Evolutionary conservation across 768 basidiomycete genomes (phyloP).

Genomic region (Lentinula lateritia): DNA sequence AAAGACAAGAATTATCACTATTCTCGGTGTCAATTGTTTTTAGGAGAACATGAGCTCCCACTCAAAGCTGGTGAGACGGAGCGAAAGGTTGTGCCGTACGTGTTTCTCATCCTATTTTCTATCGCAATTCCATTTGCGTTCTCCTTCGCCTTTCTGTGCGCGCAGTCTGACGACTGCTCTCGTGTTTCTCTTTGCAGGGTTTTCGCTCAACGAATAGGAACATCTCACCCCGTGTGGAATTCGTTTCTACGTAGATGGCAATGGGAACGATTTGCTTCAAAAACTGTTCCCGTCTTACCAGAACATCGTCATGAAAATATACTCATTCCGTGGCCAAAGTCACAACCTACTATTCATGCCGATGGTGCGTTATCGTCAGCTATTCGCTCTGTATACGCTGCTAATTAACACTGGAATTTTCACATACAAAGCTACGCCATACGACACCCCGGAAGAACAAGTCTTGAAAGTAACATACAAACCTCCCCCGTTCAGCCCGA

Average conservation of each 20-base stretch:
- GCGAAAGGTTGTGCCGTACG: slow-evolving; percentile 42
- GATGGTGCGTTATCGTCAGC: slow-evolving; percentile 11
- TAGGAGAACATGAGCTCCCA: slow-evolving; percentile 62
- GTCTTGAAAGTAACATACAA: slow-evolving; percentile 69
- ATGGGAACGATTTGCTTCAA: slow-evolving; percentile 70
- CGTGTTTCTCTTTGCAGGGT: slow-evolving; percentile 41
- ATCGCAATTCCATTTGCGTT: too few relatives aligned
- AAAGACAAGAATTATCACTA: slow-evolving; percentile 60
- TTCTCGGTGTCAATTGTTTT: slow-evolving; percentile 72
- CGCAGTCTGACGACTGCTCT: not conserved
- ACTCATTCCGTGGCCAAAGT: slow-evolving; percentile 68
- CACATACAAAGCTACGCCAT: slow-evolving; percentile 38
- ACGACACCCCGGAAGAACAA: slow-evolving; percentile 59
- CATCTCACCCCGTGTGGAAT: slow-evolving; percentile 56
- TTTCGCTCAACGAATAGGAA: slow-evolving; percentile 69
- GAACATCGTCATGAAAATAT: slow-evolving; percentile 33
- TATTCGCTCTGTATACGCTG: not conserved
- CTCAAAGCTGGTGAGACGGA: slow-evolving; percentile 25
- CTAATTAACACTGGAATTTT: not conserved
- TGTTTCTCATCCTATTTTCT: slow-evolving; percentile 4
- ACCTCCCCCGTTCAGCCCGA: slow-evolving; percentile 46
- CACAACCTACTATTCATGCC: slow-evolving; percentile 40
- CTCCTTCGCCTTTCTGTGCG: not conserved
- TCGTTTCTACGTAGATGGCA: slow-evolving; percentile 48
- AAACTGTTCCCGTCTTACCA: slow-evolving; percentile 55